A percentile compares a stretch with the other conserved stretches of the same genome.
These are phyloP conservation scores for Phialophora tarda DNA, from an alignment of 2,329 filamentous ascomycete genomes.

Conservation along the genomic window DNA sequence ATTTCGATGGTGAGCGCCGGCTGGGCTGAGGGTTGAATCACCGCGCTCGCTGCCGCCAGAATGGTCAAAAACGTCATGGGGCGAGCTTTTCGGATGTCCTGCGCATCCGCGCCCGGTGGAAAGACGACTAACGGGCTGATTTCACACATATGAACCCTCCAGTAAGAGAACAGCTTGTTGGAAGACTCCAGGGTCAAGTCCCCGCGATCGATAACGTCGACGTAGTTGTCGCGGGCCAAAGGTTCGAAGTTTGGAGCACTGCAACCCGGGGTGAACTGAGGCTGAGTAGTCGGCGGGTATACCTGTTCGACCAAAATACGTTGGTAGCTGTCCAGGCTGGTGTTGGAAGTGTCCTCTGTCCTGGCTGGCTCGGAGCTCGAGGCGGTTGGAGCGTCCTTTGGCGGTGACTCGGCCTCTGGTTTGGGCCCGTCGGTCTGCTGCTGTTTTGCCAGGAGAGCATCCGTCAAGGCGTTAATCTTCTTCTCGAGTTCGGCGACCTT, in stretches of 20 bases:
- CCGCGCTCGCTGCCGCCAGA: slow-evolving; percentile 59
- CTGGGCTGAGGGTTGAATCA: slow-evolving; percentile 61
- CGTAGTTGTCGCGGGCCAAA: slow-evolving; percentile 41
- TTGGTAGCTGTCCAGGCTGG: slow-evolving; percentile 23
- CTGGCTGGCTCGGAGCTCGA: slow-evolving; percentile 28
- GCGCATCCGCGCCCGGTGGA: slow-evolving; percentile 57
- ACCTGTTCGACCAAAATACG: slow-evolving; percentile 13
- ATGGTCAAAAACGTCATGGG: slow-evolving; percentile 65
- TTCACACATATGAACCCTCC: slow-evolving; percentile 58
- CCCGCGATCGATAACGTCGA: slow-evolving; percentile 56
- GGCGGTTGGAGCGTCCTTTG: slow-evolving; percentile 25
- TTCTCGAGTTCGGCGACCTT: slow-evolving; percentile 88
- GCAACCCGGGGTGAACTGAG: slow-evolving; percentile 21
- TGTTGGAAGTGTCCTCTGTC: slow-evolving; percentile 35
- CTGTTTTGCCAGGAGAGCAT: slow-evolving; percentile 69
- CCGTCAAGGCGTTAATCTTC: slow-evolving; percentile 87
- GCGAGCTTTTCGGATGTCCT: slow-evolving; percentile 61
- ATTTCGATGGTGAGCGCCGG: slow-evolving; percentile 69
- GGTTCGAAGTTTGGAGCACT: background rate
- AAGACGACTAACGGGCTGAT: slow-evolving; percentile 65
- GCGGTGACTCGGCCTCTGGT: slow-evolving; percentile 23
- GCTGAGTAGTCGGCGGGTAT: slow-evolving; percentile 1
- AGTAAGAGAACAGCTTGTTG: slow-evolving; percentile 60
- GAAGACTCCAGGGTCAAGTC: slow-evolving; percentile 60
- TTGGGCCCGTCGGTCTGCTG: slow-evolving; percentile 34